Conservation (phyloP, 352 stramenopile genomes). For the Phytophthora boehmeriae region DNA sequence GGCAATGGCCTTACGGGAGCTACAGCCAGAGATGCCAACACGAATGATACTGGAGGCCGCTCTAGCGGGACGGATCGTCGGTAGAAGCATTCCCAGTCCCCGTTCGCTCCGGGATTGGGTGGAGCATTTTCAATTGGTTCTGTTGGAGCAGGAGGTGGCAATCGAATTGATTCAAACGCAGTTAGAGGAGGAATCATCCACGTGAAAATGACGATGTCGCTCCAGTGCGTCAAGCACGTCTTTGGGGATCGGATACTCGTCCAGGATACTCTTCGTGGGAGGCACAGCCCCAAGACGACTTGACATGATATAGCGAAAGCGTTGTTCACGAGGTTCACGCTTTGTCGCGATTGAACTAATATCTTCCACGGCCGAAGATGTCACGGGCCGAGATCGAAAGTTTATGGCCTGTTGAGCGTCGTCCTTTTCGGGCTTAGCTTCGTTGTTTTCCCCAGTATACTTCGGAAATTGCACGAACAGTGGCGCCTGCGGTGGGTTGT, state of each 20-base stretch:
- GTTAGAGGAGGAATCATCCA: slow-evolving; percentile 64
- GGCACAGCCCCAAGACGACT: slow-evolving; percentile 54
- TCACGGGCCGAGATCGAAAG: slow-evolving; percentile 62
- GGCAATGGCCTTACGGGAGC: slow-evolving; percentile 51
- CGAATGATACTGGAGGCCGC: slow-evolving; percentile 71
- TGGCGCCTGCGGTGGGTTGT: slow-evolving; percentile 2
- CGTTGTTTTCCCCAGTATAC: slow-evolving; percentile 1
- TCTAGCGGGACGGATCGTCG: slow-evolving; percentile 64
- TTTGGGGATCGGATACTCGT: slow-evolving; percentile 76
- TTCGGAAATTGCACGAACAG: slow-evolving; percentile 22
- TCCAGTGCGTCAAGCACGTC: slow-evolving; percentile 70
- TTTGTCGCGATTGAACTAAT: slow-evolving; percentile 33
- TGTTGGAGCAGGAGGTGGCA: slow-evolving; percentile 14
- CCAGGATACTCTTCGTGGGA: slow-evolving; percentile 68
- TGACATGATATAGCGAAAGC: slow-evolving; percentile 79
- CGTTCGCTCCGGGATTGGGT: neutral
- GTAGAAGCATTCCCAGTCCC: slow-evolving; percentile 68
- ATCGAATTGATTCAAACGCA: slow-evolving; percentile 55
- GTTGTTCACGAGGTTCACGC: slow-evolving; percentile 40
- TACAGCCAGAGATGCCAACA: slow-evolving; percentile 62
- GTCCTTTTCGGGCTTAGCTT: slow-evolving; percentile 25
- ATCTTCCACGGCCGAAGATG: slow-evolving; percentile 42
- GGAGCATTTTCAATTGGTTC: slow-evolving; percentile 2
- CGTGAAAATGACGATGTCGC: slow-evolving; percentile 63
- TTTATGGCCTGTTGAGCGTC: slow-evolving; percentile 52